These are phyloP conservation scores for Geranomyces michiganensis DNA, from an alignment of 192 early-diverging fungal genomes.

Conservation along the genomic window DNA sequence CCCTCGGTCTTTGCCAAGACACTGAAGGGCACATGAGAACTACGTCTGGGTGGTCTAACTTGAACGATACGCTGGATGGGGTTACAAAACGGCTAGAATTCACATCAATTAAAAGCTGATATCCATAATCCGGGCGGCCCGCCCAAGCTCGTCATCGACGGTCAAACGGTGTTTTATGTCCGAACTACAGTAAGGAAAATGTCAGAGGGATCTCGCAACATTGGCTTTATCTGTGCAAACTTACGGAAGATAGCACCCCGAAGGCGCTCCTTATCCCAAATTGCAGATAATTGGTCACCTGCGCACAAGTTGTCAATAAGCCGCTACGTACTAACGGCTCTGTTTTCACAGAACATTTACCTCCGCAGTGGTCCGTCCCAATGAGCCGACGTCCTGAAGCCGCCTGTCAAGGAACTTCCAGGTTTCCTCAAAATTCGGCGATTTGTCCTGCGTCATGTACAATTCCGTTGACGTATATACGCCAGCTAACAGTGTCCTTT, in stretches of 20 bases:
- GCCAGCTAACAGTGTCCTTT: conserved; percentile 76
- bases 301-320: neutral
- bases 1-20: neutral
- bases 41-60: neutral
- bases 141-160: conserved; percentile 5
- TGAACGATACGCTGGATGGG: neutral
- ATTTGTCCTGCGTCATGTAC: conserved; percentile 90
- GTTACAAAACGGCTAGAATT: neutral
- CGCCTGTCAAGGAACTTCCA: conserved; percentile 79
- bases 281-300: conserved; percentile 16
- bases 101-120: too few species aligned
- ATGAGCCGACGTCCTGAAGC: conserved; percentile 66
- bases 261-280: conserved; percentile 34
- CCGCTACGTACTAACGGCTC: neutral
- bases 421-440: conserved; percentile 72
- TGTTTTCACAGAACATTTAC: conserved; percentile 6
- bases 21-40: neutral
- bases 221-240: neutral
- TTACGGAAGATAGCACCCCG: conserved; percentile 39
- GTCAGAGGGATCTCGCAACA: neutral
- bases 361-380: conserved; percentile 49
- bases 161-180: conserved; percentile 27
- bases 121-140: too few species aligned
- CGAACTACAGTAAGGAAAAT: conserved; percentile 4
- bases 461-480: conserved; percentile 88